These are phyloP conservation scores for Alnus glutinosa DNA, from an alignment of 306 rosid species.

Conservation along the genomic window DNA sequence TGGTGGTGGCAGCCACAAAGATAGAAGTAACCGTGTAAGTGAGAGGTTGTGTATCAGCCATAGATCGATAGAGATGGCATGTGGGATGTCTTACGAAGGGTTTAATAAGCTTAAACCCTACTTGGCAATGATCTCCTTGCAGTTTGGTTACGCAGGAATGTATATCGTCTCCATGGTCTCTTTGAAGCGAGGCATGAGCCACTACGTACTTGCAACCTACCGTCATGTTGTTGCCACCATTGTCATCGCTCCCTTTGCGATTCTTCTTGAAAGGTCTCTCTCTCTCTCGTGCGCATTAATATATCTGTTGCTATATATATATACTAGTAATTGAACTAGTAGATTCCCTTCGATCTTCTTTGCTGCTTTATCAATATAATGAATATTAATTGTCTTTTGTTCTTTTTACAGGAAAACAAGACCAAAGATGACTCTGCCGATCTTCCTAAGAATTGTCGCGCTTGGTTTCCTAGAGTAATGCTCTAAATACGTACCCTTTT, in stretches of 20 bases:
- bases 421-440: constrained; percentile 91
- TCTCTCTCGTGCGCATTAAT: background rate
- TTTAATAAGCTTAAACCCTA: constrained; percentile 63
- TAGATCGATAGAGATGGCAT: constrained; percentile 37
- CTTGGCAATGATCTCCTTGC: constrained; percentile 82
- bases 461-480: constrained; percentile 95
- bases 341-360: background rate
- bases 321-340: background rate
- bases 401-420: constrained; percentile 67
- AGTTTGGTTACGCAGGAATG: constrained; percentile 94
- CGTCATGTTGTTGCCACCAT: constrained; percentile 80
- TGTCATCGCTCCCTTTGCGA: constrained; percentile 73
- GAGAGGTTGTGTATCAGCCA: background rate
- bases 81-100: constrained; percentile 21
- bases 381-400: background rate
- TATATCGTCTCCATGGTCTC: constrained; percentile 84
- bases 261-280: constrained; percentile 73
- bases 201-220: constrained; percentile 79
- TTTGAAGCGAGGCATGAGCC: constrained; percentile 89
- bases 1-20: constrained; percentile 17
- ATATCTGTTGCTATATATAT: too few species aligned
- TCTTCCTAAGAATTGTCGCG: constrained; percentile 65
- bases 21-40: constrained; percentile 4
- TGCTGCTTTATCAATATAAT: background rate
- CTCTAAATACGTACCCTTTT: constrained; percentile 11